Conservation (phyloP, 2,329 filamentous ascomycete species). For the Metarhizium album region DNA sequence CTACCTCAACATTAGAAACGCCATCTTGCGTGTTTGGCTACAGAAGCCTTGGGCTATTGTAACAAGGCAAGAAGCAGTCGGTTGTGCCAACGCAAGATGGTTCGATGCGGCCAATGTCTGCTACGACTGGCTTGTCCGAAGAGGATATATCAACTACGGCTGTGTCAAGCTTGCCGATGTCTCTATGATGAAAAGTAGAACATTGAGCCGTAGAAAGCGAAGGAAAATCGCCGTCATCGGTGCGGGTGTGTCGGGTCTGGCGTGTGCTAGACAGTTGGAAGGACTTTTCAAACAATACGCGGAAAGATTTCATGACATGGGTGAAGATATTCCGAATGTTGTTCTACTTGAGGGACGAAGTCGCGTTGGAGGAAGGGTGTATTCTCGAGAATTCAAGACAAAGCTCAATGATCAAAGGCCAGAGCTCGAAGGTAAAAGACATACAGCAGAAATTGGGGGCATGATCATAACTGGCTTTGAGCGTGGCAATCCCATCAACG, state of each 20-base stretch:
- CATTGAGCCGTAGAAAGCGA: conserved; percentile 31
- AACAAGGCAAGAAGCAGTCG: conserved; percentile 73
- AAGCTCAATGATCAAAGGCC: conserved; percentile 40
- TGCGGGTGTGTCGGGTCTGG: conserved; percentile 86
- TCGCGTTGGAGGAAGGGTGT: conserved; percentile 84
- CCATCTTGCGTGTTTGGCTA: conserved; percentile 82
- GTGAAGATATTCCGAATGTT: conserved; percentile 61
- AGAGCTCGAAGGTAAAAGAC: conserved; percentile 46
- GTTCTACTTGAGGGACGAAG: conserved; percentile 78
- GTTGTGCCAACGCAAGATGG: conserved; percentile 81
- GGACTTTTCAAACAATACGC: conserved; percentile 74
- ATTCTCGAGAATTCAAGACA: conserved; percentile 62
- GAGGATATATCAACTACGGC: conserved; percentile 94
- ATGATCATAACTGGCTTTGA: conserved; percentile 98
- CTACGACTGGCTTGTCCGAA: conserved; percentile 83
- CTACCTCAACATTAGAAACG: conserved; percentile 93
- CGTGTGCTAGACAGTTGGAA: conserved; percentile 84
- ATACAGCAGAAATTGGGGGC: conserved; percentile 91
- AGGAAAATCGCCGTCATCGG: conserved; percentile 81
- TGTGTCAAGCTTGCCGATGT: conserved; percentile 56
- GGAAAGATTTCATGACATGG: conserved; percentile 51
- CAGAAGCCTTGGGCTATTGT: conserved; percentile 76
- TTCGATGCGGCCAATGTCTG: conserved; percentile 82
- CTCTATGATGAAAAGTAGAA: conserved; percentile 30
- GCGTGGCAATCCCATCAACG: conserved; percentile 84